phyloP scores from a whole-genome alignment of 192 early-diverging fungal genomes.

The Chytriomyces sp. region DNA sequence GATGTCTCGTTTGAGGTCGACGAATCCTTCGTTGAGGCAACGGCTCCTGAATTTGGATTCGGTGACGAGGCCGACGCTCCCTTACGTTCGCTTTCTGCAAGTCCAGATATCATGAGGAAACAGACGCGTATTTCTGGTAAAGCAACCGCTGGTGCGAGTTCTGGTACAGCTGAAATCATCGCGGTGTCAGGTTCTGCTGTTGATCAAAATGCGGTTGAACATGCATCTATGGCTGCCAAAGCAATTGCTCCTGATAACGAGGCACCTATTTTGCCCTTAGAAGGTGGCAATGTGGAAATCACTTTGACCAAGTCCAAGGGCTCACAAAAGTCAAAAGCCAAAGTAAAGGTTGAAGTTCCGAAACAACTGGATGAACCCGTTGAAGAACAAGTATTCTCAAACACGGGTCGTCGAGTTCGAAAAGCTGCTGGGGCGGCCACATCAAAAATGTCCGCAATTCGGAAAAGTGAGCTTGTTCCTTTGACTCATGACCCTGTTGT shows the following conservation, averaged over 20 bases:
- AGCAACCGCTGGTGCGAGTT: too few relatives aligned
- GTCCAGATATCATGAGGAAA: neutral
- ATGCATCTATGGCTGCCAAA: neutral
- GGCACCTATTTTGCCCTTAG: neutral
- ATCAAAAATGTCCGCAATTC: conserved; percentile 12
- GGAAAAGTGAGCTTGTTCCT: conserved; percentile 15
- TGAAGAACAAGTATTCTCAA: neutral
- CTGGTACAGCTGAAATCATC: too few relatives aligned
- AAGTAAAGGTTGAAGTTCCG: neutral
- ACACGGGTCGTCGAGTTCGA: neutral
- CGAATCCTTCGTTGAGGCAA: conserved; percentile 16
- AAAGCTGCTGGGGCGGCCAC: conserved; percentile 1
- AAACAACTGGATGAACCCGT: neutral
- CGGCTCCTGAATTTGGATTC: conserved; percentile 4
- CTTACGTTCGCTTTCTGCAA: neutral
- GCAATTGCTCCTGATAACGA: neutral
- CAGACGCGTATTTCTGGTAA: too few relatives aligned
- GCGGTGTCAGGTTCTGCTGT: neutral
- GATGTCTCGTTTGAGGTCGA: neutral
- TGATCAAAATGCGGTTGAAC: neutral
- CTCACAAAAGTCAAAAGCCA: neutral
- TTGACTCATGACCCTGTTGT: conserved; percentile 12
- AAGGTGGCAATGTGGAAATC: neutral
- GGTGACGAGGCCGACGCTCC: neutral
- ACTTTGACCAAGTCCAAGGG: neutral